Evolutionary conservation across 495 filamentous ascomycete species (phyloP).

Genomic region (Xylaria intraflava): DNA sequence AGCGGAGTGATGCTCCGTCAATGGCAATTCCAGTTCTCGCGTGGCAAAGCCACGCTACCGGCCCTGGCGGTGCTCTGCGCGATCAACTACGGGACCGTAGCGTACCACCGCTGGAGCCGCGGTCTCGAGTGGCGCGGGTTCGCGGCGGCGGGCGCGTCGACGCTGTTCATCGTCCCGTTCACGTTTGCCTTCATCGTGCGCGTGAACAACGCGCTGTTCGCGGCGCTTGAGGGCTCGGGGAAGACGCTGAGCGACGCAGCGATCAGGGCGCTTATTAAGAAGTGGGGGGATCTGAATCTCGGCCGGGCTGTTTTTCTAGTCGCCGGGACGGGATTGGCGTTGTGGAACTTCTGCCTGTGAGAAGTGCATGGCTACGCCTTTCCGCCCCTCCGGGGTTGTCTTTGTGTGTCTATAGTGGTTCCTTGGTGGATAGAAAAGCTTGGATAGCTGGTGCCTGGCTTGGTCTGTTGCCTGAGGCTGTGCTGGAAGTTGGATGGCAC

Average conservation of each 20-base stretch:
- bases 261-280: slow-evolving; percentile 5
- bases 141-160: slow-evolving; percentile 19
- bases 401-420: no score
- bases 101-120: slow-evolving; percentile 25
- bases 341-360: slow-evolving; percentile 16
- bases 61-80: slow-evolving; percentile 15
- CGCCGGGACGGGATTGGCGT: slow-evolving; percentile 11
- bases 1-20: slow-evolving; percentile 20
- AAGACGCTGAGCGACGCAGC: slow-evolving; percentile 6
- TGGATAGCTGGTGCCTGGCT: not conserved
- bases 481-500: slow-evolving; percentile 1
- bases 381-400: no score
- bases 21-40: slow-evolving; percentile 28
- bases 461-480: slow-evolving; percentile 2
- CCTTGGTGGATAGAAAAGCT: not conserved
- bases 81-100: slow-evolving; percentile 20
- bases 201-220: slow-evolving; percentile 22
- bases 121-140: slow-evolving; percentile 9
- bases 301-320: slow-evolving; percentile 7
- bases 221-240: slow-evolving; percentile 12
- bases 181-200: slow-evolving; percentile 25
- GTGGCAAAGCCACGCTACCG: slow-evolving; percentile 24
- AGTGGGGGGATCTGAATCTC: slow-evolving; percentile 13
- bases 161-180: slow-evolving; percentile 29
- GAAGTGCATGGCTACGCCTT: no score